A percentile compares a stretch with the other conserved stretches of the same genome.
Evolutionary conservation across 1,139 yeast genomes (phyloP).

Genomic region (Geotrichum macrosporum): DNA sequence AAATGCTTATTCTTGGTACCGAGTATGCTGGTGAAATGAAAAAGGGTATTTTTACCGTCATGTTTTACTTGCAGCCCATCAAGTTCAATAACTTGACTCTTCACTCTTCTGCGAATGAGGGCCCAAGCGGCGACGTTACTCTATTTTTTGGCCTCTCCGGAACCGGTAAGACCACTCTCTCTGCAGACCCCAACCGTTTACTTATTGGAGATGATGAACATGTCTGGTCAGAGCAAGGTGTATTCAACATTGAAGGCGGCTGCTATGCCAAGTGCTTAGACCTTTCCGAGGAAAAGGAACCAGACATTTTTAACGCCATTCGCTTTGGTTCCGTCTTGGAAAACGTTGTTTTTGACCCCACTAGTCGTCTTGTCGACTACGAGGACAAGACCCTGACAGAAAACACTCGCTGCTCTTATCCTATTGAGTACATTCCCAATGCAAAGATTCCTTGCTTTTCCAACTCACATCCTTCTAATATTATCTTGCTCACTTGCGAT

Average conservation of each 20-base stretch:
- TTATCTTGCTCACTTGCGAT: conserved; percentile 90
- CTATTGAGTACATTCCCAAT: conserved; percentile 93
- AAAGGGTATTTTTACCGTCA: conserved; percentile 97
- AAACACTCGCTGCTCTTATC: conserved; percentile 98
- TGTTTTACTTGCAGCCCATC: conserved; percentile 98
- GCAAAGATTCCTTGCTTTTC: conserved; percentile 95
- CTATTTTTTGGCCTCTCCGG: conserved; percentile 96
- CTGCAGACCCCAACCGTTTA: conserved; percentile 92
- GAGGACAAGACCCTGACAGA: conserved; percentile 75
- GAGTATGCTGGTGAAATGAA: conserved; percentile 99
- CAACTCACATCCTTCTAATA: conserved; percentile 85
- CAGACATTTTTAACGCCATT: conserved; percentile 94
- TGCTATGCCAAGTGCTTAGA: conserved; percentile 98
- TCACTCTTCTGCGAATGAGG: conserved; percentile 95
- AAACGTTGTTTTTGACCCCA: conserved; percentile 83
- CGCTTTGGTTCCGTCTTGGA: conserved; percentile 92
- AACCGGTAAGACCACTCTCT: conserved; percentile 95
- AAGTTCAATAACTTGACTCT: conserved; percentile 86
- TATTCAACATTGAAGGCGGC: conserved; percentile 98
- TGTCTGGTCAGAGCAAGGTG: conserved; percentile 98
- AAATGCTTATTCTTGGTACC: conserved; percentile 97
- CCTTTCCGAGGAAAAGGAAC: conserved; percentile 87
- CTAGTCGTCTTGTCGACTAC: conserved; percentile 80
- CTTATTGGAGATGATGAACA: conserved; percentile 99
- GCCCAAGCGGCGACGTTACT: conserved; percentile 74